Evolutionary conservation across 805 yeast species (phyloP).

Genomic region (Spathaspora sp.): DNA sequence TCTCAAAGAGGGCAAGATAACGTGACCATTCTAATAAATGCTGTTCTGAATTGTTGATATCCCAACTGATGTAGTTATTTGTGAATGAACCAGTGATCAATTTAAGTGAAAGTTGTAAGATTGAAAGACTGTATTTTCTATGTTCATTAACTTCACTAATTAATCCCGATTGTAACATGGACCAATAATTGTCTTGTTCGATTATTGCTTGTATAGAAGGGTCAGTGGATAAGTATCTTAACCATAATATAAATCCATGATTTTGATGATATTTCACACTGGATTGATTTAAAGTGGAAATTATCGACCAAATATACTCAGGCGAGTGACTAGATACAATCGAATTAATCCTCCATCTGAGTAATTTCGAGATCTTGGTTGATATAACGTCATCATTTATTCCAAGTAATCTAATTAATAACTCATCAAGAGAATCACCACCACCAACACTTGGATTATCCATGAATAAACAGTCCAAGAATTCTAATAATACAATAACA

Average conservation of each 20-base stretch:
- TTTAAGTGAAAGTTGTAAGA: slow-evolving; percentile 59
- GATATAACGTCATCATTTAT: slow-evolving; percentile 37
- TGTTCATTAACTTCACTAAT: slow-evolving; percentile 58
- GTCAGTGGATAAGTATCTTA: slow-evolving; percentile 42
- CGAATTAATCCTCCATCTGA: slow-evolving; percentile 52
- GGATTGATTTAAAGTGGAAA: slow-evolving; percentile 34
- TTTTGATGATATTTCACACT: slow-evolving; percentile 20
- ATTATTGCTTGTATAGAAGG: slow-evolving; percentile 11
- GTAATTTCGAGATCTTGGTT: slow-evolving; percentile 30
- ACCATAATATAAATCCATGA: slow-evolving; percentile 51
- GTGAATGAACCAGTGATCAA: slow-evolving; percentile 33
- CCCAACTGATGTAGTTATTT: slow-evolving; percentile 43
- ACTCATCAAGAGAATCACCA: slow-evolving; percentile 11
- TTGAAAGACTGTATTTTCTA: slow-evolving; percentile 64
- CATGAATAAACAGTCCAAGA: slow-evolving; percentile 36
- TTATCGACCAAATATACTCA: slow-evolving; percentile 40
- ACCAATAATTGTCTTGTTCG: slow-evolving; percentile 48
- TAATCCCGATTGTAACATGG: slow-evolving; percentile 51
- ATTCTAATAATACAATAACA: slow-evolving; percentile 22
- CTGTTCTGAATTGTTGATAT: slow-evolving; percentile 16
- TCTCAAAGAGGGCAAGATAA: slow-evolving; percentile 71
- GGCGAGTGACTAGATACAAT: slow-evolving; percentile 16
- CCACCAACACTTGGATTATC: neutral
- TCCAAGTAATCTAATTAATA: slow-evolving; percentile 32
- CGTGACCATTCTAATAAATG: slow-evolving; percentile 62